A percentile compares a stretch with the other conserved stretches of the same genome.
These are phyloP conservation scores for Pelargonium myrrhifolium DNA, from an alignment of 441 rosid genomes.

Conservation along the genomic window DNA sequence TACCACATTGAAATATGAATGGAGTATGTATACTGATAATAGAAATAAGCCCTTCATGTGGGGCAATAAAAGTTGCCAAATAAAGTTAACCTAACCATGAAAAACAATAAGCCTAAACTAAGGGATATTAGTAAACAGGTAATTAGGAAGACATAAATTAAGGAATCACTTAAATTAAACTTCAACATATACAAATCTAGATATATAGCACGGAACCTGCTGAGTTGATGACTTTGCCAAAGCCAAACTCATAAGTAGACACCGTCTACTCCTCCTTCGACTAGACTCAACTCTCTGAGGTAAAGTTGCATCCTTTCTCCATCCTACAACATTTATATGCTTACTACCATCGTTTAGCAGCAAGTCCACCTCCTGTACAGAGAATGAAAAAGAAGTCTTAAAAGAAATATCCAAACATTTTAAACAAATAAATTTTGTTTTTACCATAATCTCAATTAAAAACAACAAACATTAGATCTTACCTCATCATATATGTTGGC, in stretches of 20 bases:
- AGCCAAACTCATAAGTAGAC: constrained; percentile 93
- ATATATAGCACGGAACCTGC: constrained; percentile 50
- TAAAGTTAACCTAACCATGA: not conserved
- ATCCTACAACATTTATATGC: constrained; percentile 87
- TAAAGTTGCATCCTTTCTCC: constrained; percentile 79
- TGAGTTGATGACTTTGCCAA: constrained; percentile 73
- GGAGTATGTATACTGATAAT: constrained; percentile 2
- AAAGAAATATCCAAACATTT: constrained; percentile 14
- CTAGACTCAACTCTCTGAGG: constrained; percentile 91
- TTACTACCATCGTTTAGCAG: constrained; percentile 98
- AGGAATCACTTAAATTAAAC: not conserved
- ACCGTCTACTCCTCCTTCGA: constrained; percentile 95
- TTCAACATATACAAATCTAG: constrained; percentile 1
- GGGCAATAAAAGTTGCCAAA: not conserved
- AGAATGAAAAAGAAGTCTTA: constrained; percentile 25
- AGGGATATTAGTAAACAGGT: not conserved
- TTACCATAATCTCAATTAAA: constrained; percentile 5
- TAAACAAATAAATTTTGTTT: constrained; percentile 11
- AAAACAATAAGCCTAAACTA: constrained; percentile 1
- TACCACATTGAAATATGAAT: too few species aligned
- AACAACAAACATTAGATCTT: constrained; percentile 26
- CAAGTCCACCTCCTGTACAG: constrained; percentile 92
- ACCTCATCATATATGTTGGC: constrained; percentile 98
- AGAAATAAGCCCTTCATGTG: constrained; percentile 1
- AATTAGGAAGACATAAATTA: not conserved